Conservation (phyloP, 768 basidiomycete species). For the Leccinum arenicola region DNA sequence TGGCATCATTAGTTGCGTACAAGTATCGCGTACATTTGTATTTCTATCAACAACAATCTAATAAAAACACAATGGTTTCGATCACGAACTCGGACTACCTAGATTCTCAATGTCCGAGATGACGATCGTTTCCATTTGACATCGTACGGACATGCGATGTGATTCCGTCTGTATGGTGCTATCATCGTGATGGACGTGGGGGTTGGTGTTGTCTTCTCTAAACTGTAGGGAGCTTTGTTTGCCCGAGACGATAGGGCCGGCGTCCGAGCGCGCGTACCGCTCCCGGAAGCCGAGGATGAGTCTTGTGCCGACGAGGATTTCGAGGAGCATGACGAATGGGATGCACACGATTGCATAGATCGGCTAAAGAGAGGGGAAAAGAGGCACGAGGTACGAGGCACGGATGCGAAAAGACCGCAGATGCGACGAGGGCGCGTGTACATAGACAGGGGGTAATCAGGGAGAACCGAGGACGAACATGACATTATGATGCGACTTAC, state of each 20-base stretch:
- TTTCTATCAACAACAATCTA: slow-evolving; percentile 12
- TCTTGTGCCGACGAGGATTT: slow-evolving; percentile 29
- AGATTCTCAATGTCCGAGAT: slow-evolving; percentile 6
- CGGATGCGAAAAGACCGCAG: neutral
- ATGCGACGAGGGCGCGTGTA: neutral
- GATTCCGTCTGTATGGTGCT: neutral
- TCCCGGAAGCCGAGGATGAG: slow-evolving; percentile 33
- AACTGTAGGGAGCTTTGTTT: slow-evolving; percentile 18
- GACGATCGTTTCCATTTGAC: slow-evolving; percentile 19
- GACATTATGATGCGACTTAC: slow-evolving; percentile 13
- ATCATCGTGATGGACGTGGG: too few relatives aligned
- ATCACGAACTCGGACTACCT: neutral
- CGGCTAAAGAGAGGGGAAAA: slow-evolving; percentile 5
- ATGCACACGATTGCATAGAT: slow-evolving; percentile 30
- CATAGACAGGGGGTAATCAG: neutral
- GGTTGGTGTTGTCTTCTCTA: neutral
- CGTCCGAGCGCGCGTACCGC: slow-evolving; percentile 21
- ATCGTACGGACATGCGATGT: slow-evolving; percentile 7
- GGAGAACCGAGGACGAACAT: neutral
- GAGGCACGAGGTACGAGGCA: neutral
- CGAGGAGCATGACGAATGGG: slow-evolving; percentile 32
- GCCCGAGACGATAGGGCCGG: slow-evolving; percentile 5
- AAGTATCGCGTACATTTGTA: slow-evolving; percentile 15
- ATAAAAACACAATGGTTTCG: slow-evolving; percentile 4
- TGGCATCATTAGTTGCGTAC: slow-evolving; percentile 9